These are phyloP conservation scores for Beauveria varroae DNA, from an alignment of 2,329 filamentous ascomycete genomes.

Conservation along the genomic window DNA sequence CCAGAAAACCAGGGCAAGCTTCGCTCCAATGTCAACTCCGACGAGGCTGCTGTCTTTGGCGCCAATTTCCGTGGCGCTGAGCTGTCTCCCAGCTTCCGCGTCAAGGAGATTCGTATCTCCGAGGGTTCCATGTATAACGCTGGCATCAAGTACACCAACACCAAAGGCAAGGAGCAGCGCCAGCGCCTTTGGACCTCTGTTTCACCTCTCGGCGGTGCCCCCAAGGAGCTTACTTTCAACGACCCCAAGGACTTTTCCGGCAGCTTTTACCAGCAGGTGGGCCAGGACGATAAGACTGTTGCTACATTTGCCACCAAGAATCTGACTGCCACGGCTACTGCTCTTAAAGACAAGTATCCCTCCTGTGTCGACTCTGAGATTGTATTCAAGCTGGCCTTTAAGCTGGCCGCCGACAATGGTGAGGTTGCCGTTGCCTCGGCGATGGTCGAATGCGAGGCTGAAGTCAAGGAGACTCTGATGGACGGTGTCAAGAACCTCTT, in stretches of 20 bases:
- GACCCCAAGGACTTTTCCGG: slow-evolving; percentile 77
- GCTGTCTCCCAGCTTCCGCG: slow-evolving; percentile 89
- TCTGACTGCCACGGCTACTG: slow-evolving; percentile 71
- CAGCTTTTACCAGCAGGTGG: slow-evolving; percentile 68
- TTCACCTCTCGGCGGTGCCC: slow-evolving; percentile 64
- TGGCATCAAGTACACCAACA: slow-evolving; percentile 65
- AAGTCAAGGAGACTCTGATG: slow-evolving; percentile 73
- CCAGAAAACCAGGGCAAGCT: slow-evolving; percentile 58
- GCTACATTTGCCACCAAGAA: slow-evolving; percentile 70
- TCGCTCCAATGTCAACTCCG: slow-evolving; percentile 89
- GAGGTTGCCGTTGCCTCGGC: slow-evolving; percentile 71
- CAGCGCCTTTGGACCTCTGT: slow-evolving; percentile 78
- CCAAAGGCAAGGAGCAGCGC: slow-evolving; percentile 62
- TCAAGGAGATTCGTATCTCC: slow-evolving; percentile 88
- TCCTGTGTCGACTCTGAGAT: slow-evolving; percentile 71
- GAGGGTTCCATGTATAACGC: slow-evolving; percentile 70
- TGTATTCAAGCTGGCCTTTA: slow-evolving; percentile 69
- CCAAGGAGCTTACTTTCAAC: slow-evolving; percentile 80
- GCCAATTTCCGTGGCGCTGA: slow-evolving; percentile 90
- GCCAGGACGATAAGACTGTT: slow-evolving; percentile 50
- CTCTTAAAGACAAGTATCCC: slow-evolving; percentile 66
- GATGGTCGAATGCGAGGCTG: slow-evolving; percentile 78
- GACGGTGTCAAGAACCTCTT: slow-evolving; percentile 96
- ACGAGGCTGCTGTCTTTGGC: slow-evolving; percentile 93
- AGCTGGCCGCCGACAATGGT: slow-evolving; percentile 64